Base-by-base conservation (phyloP, 2,329 filamentous ascomycete species). In the Fusarium chaquense region DNA sequence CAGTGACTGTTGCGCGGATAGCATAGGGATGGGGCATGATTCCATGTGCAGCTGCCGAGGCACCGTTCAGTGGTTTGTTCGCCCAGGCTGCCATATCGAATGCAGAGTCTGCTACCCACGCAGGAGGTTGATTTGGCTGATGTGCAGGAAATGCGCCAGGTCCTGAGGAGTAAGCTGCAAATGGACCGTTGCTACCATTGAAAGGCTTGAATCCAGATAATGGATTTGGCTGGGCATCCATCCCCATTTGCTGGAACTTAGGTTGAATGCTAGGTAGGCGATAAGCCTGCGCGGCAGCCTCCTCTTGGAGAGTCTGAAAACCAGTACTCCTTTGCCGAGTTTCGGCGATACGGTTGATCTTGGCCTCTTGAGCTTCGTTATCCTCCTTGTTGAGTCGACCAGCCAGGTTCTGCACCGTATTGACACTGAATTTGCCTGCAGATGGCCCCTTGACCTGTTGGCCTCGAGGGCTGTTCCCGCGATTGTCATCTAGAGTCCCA, bases 21-120 rank as follows among this genome's bases (percentile, higher is more conserved):
- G 71, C 71, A 58, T 73, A 73, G 2, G 71, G 62, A 11, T 73
- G 62, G 22, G 69, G 63, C 58, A 73, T 62, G 30, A 72, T 63
- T 10, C 71, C 69, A 18, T 58, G 43, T 11, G 67, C 61, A 12
- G 59, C 26, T 24, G 40, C 13, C 15, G 26, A n/a, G 15, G 22
- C 44, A 28, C 35, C 50, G 10, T 43, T 41, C 24, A 65, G 28
- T 20, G 55, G 51, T 18, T 35, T 16, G 6, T 73, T 72, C 6
- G 24, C 46, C 50, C 55, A 58, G 13, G 28, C 18, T 35, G 70
- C 69, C 35, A 63, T 24, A 15, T 65, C 38, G 7, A 22, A 18
- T 24, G 52, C 22, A 32, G 30, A 55, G 20, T 28, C 44, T n/a
- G 63, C 33, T 15, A 18, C 24, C 71, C 71, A 73, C 15, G 69